Base-by-base conservation (phyloP, 1,139 yeast genomes). In the Nakaseomyces delphensis region DNA sequence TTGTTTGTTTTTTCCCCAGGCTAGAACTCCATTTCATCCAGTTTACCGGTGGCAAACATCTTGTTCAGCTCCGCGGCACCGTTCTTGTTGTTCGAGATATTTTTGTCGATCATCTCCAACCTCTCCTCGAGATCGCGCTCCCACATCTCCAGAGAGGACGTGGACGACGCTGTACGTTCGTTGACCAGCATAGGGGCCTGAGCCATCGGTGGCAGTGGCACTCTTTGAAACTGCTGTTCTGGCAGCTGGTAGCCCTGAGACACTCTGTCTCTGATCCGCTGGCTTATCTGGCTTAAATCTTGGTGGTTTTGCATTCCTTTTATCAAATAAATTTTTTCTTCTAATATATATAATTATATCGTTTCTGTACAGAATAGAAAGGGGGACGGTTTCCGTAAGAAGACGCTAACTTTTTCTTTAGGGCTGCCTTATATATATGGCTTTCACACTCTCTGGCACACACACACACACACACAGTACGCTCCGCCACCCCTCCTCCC, bases 111-210 rank as follows among this genome's bases (percentile, higher is more conserved):
- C 60, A 60, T 52, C 57, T 61, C 60, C 50, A 71, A 50, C 63
- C 73, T 51, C 52, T 62, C 66, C 52, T 68, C 71, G 39, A 64
- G 56, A 43, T 57, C 64, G 40, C 61, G 63, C 44, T 73, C 77
- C 74, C 80, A 76, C 54, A 70, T 74, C 45, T 68, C 69, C 39
- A 76, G 66, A 53, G 65, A 64, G 49, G 70, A 72, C 13, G 53
- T 48, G 27, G 55, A 50, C n/a, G 60, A 48, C 6, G 51, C 56
- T 5, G 60, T 54, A 32, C 58, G 55, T 35, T 55, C 53, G 43
- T 54, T 55, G 18, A 57, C 52, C 51, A 59, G 48, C 54, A 59
- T 57, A 3, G 60, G 60, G 1, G 55, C 49, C 33, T 47, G 45
- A 25, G 45, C 47, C 42, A 51, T 44, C 9, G 47, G 41, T 24